Evolutionary conservation across 306 rosid genomes (phyloP), one percentile per base, ranked within the genome.

Genomic region (Gillenia trifoliata): DNA sequence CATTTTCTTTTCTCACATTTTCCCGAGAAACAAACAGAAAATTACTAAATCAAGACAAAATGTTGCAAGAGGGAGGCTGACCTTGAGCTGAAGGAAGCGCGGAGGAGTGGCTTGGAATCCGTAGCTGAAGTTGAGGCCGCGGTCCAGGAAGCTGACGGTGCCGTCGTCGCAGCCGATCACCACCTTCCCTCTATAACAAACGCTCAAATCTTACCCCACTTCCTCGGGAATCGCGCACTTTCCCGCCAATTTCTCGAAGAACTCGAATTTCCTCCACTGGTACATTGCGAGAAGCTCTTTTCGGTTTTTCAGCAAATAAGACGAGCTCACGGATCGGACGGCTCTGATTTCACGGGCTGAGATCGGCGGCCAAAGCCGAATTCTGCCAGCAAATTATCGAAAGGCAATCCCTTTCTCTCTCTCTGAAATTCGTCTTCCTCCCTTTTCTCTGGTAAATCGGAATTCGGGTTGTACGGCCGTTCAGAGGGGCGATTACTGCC

Each of bases 201-300:
- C 99, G 77, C 99, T 90, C 11, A 97, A 90, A 94, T 92, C 80
- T 67, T 86, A 56, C 81, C 94, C 75, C 4, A 83, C 64, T n/a
- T 86, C 96, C 13, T 88, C 92, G 2, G 98, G 97, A 73, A 90
- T 79, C 40, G 85, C 28, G 85, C 90, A 84, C 68, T 86, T 90
- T 19, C 96, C 89, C 20, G 84, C 84, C 78, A 83, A 84, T 78
- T 94, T 94, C 76, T 94, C 99, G 62, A 94, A 94, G 77, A 94
- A 94, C 77, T 92, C 97, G 86, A 94, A 94, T 86, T 94, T 94
- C 81, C 99, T 75, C 99, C 96, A 92, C 85, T 94, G 99, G 79
- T 94, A 94, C 99, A 94, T 88, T 68, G 64, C 43, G 31, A 13
- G 52, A 45, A 45, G 38, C 68, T 33, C 17, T 20, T 20, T 64